Conservation (phyloP, 306 rosid species). For the Sechiopsis laciniata region DNA sequence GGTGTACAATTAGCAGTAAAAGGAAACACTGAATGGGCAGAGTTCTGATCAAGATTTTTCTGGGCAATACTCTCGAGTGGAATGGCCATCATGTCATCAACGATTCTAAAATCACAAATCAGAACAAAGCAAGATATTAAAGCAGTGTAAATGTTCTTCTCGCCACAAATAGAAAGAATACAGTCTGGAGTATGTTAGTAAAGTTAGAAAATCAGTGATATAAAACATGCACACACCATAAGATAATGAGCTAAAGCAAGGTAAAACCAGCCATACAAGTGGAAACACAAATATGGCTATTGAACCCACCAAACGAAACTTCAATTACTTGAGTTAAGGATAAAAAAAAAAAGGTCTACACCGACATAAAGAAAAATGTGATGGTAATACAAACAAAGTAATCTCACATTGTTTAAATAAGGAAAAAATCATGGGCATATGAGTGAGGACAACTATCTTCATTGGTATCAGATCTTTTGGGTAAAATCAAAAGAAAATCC, state of each 20-base stretch:
- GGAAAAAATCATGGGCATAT: no score
- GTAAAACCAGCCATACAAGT: not conserved
- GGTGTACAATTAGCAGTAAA: constrained; percentile 14
- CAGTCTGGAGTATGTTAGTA: not conserved
- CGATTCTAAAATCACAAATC: not conserved
- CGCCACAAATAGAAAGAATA: not conserved
- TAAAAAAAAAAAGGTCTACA: not conserved
- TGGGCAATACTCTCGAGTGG: constrained; percentile 21
- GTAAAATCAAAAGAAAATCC: no score
- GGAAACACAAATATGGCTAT: not conserved
- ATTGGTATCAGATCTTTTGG: no score
- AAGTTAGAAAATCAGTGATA: not conserved
- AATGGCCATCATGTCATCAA: constrained; percentile 20
- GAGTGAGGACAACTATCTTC: no score
- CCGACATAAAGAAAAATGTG: not conserved
- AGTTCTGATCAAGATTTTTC: constrained; percentile 6
- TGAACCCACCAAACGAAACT: not conserved
- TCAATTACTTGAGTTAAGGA: not conserved
- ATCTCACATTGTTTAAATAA: no score
- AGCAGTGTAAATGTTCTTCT: not conserved
- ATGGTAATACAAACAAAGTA: no score
- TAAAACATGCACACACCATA: not conserved
- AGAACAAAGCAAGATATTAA: not conserved
- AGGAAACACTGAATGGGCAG: constrained; percentile 21
- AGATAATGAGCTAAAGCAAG: not conserved